Base-by-base conservation (phyloP, 2,329 filamentous ascomycete species). In the Aureobasidium melanogenum region DNA sequence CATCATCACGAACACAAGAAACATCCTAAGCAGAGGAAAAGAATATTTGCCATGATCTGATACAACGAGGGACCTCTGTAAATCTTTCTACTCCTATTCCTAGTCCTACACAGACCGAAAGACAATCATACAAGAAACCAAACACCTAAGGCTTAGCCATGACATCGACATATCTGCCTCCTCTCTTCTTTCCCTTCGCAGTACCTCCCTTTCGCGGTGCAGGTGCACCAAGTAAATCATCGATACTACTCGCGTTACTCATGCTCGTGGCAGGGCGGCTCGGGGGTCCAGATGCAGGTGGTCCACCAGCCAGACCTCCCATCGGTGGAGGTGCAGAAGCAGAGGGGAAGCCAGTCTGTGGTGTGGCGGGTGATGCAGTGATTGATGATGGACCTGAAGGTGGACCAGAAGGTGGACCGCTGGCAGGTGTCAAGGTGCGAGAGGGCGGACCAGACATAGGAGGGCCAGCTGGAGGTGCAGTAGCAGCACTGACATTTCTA, bases 211-310 rank as follows among this genome's bases (percentile, higher is more conserved):
- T 92, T 65, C 89, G 83, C 19, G 88, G 83, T 32, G 81, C 83
- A 3, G 88, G 84, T 5, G 88, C 86, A 5, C 89, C 89, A 24
- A 99, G 78, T 64, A 99, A 78, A 72, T 99, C 94, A 69, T 99
- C 94, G 70, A 99, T 95, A 68, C 88, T 94, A 74, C 87, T 95
- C n/a, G 91, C 90, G 70, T 90, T 91, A 74, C 90, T 95, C 81
- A 96, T 86, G 64, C 89, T 88, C 3, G 91, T 96, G 6, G 84
- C 75, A 5, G 91, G 91, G 64, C 88, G 79, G 69, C 84, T 86
- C 3, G 85, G 84, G 12, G 86, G 86, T 72, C 22, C 72, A 66
- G 2, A 73, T 69, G 51, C 70, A 70, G 6, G 74, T 9, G 74
- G 60, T 72, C 38, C 71, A 32, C 68, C 71, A 44, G 71, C 71